Percentiles rank a stretch among this genome's conserved stretches.
Evolutionary conservation across 192 early-diverging fungal genomes (phyloP).

Genomic region (Coemansia sp.): DNA sequence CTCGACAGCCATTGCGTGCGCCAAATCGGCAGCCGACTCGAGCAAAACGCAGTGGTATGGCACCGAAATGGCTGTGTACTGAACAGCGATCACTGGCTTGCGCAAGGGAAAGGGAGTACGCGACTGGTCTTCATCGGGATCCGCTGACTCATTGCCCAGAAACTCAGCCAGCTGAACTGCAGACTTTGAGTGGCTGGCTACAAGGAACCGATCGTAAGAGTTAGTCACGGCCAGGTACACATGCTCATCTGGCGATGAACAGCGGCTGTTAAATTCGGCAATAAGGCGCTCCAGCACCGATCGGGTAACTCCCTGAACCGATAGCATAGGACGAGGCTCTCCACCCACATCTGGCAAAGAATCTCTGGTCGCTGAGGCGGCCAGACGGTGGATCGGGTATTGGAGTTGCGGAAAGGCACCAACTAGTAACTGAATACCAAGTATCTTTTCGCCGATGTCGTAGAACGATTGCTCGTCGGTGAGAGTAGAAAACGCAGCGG

Average conservation of each 20-base stretch:
- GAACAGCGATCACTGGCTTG: slow-evolving; percentile 74
- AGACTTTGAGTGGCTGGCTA: slow-evolving; percentile 16
- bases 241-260: not conserved
- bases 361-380: not conserved
- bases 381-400: slow-evolving; percentile 18
- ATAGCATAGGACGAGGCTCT: slow-evolving; percentile 18
- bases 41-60: slow-evolving; percentile 68
- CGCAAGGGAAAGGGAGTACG: slow-evolving; percentile 77
- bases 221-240: slow-evolving; percentile 36
- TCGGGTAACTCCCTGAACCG: slow-evolving; percentile 19
- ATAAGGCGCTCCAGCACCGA: slow-evolving; percentile 12
- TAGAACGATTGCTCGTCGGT: slow-evolving; percentile 78
- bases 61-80: slow-evolving; percentile 82
- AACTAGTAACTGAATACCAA: slow-evolving; percentile 80
- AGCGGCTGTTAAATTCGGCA: slow-evolving; percentile 17
- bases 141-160: slow-evolving; percentile 18
- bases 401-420: slow-evolving; percentile 78
- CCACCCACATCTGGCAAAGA: not conserved
- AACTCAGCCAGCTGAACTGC: slow-evolving; percentile 14
- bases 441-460: slow-evolving; percentile 71
- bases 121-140: slow-evolving; percentile 57
- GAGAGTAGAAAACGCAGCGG: slow-evolving; percentile 80
- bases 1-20: slow-evolving; percentile 12
- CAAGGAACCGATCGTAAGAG: slow-evolving; percentile 25
- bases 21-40: not conserved